These are phyloP conservation scores for Butyriboletus loyo DNA, from an alignment of 768 basidiomycete genomes.

Conservation along the genomic window DNA sequence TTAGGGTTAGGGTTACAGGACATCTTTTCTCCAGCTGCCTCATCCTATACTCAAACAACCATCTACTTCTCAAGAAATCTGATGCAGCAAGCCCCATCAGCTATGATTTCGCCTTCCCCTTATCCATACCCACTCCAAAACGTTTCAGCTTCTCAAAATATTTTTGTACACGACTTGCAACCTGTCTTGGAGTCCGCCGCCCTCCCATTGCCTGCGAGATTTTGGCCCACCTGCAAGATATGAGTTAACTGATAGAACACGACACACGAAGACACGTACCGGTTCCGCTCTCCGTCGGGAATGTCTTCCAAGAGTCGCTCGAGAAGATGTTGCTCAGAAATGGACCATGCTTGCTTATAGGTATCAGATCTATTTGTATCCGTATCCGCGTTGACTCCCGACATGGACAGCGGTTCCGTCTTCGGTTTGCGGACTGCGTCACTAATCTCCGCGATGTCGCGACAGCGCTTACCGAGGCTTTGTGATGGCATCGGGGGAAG, in stretches of 20 bases:
- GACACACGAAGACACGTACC: conserved; percentile 40
- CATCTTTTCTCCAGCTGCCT: background rate
- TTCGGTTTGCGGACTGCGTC: conserved; percentile 13
- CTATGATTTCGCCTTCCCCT: conserved; percentile 22
- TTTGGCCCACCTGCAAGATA: conserved; percentile 61
- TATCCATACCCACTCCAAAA: conserved; percentile 55
- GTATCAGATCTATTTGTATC: conserved; percentile 47
- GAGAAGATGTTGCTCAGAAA: conserved; percentile 72
- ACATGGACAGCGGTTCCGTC: conserved; percentile 10
- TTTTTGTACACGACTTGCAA: conserved; percentile 87
- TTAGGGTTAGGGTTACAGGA: conserved; percentile 28
- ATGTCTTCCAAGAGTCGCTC: conserved; percentile 73
- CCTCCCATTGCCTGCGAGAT: conserved; percentile 83
- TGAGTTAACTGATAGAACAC: conserved; percentile 9
- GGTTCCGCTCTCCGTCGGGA: conserved; percentile 71
- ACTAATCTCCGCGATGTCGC: conserved; percentile 18
- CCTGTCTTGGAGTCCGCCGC: conserved; percentile 72
- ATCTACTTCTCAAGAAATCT: background rate
- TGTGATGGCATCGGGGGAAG: conserved; percentile 13
- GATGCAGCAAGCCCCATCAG: background rate
- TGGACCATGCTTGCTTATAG: conserved; percentile 80
- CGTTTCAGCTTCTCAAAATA: conserved; percentile 82
- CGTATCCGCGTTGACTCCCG: conserved; percentile 19
- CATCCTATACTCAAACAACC: no score
- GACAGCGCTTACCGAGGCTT: conserved; percentile 28